Evolutionary conservation across 331 rosid species (phyloP), one percentile per base, ranked within the genome.

Genomic region (Phaseolus coccineus): DNA sequence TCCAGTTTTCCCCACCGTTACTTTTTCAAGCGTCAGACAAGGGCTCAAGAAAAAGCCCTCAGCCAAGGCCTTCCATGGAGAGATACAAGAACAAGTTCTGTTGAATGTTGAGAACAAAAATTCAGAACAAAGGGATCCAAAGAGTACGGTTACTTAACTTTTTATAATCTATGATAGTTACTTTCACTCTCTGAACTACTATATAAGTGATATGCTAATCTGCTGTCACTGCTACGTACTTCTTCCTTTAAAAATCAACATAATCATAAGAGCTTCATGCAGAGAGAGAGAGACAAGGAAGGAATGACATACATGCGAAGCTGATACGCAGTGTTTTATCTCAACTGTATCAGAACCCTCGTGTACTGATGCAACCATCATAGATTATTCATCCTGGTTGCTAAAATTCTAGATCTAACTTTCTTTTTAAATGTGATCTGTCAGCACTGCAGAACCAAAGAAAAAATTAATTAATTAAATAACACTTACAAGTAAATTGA

Each of bases 391-490:
- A 83, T 80, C 88, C 89, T 5, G 90, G 92, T 31, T 84, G 89
- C 82, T 90, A 90, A 85, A 95, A 95, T 78, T 95, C 99, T 40
- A 95, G 91, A 85, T 95, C 99, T 87, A 93, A 79, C 81, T 95
- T 95, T 84, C 99, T 90, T 82, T 95, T 95, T 47, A 93, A 86
- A 84, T 93, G 98, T 50, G 98, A 81, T 82, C 94, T 85, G 82
- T 95, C 98, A 81, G 96, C 96, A 77, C 99, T 95, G 90, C 88
- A 84, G 31, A 81, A 77, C 61, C 71, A 73, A 51, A 51, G 12
- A 70, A 46, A 47, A 46, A 67, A 82, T 52, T 51, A 62, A 76
- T 44, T 73, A 46, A 46, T 46, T 46, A 73, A 39, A 14, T 9
- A 42, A 15, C 33, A 24, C 66, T 68, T 15, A 16, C 40, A 70